These are phyloP conservation scores for Clarireedia paspali DNA, from an alignment of 2,329 filamentous ascomycete genomes.

Conservation along the genomic window DNA sequence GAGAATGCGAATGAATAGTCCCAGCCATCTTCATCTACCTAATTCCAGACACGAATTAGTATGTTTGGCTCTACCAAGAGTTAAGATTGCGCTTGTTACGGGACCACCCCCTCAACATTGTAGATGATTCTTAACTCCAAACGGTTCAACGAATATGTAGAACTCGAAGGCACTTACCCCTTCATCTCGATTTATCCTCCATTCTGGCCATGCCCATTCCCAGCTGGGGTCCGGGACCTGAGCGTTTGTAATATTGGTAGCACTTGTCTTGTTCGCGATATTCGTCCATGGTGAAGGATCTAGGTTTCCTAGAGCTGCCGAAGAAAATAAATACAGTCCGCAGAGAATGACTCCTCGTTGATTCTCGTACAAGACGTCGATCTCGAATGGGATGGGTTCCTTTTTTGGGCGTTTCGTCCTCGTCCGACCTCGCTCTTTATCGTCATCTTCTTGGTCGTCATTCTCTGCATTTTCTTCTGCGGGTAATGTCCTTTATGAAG, in stretches of 20 bases:
- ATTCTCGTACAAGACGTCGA: conserved; percentile 94
- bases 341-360: conserved; percentile 87
- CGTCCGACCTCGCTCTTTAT: conserved; percentile 15
- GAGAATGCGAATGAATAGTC: conserved; percentile 88
- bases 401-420: conserved; percentile 7
- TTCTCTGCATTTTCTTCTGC: background rate
- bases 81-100: no score
- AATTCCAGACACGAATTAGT: background rate
- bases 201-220: conserved; percentile 74
- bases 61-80: background rate
- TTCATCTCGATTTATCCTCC: conserved; percentile 62
- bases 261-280: conserved; percentile 49
- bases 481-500: background rate
- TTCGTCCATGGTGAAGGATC: conserved; percentile 89
- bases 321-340: conserved; percentile 82
- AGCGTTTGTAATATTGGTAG: conserved; percentile 69
- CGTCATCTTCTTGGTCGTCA: background rate
- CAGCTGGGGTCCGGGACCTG: conserved; percentile 92
- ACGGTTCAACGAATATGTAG: background rate
- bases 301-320: conserved; percentile 73
- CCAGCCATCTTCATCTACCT: conserved; percentile 78
- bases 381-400: conserved; percentile 36
- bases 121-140: background rate
- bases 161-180: conserved; percentile 40
- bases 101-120: no score